Evolutionary conservation across 495 filamentous ascomycete species (phyloP), one percentile per base, ranked within the genome.

Genomic region (Neurospora sp.): DNA sequence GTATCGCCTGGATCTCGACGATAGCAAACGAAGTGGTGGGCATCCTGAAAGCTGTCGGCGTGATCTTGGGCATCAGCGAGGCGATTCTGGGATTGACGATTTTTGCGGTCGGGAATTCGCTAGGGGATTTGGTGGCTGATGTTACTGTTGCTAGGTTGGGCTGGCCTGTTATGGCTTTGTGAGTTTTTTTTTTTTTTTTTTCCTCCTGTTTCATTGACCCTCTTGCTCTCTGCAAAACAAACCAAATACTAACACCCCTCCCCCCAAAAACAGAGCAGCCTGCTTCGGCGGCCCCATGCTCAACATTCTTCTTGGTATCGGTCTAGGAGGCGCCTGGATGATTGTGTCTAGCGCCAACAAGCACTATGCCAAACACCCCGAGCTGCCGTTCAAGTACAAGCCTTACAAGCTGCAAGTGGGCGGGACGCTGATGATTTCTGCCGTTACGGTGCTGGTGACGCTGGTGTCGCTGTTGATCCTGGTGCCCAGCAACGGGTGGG

Each of bases 271-370:
- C 74, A 86, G 84, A 70, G 90, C 89, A 1, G 96, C 96, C 38
- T 99, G 96, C 78, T 98, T 98, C 76, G 96, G 96, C 17, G 96
- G 96, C 0, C 96, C 96, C 0, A 93, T 99, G 93, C 87, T 99
- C 35, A 99, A 99, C 77, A 99, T 99, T 70, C 83, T 99, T 0
- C 88, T 99, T 14, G 96, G 96, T 0, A 94, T 99, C 68, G 96
- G 96, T 3, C 81, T 98, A 9, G 90, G 91, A 27, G 96, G 96
- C 1, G 83, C 93, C 40, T 97, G 93, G 76, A 96, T 97, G 86
- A 92, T 90, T 5, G 80, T 94, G 38, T 82, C 84, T 6, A 84
- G 85, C 16, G 89, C 88, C 9, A 83, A 87, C 69, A 78, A 87
- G 38, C 81, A 78, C 27, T 85, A 89, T 72, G 72, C 78, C 10